Conservation (phyloP, 352 stramenopile species). For the Globisporangium alternatum region DNA sequence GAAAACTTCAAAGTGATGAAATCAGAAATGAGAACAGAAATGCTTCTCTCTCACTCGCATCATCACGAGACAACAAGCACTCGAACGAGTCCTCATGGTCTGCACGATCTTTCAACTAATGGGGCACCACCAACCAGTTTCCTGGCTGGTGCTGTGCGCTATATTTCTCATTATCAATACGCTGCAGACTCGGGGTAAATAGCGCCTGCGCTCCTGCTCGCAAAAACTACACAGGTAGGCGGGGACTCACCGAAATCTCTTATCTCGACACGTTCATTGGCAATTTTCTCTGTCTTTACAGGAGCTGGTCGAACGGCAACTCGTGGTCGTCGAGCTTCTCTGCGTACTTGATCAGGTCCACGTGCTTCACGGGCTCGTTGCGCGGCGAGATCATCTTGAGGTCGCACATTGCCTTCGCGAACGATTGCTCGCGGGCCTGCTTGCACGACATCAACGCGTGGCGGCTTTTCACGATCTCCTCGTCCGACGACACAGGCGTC, state of each 20-base stretch:
- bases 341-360: conserved; percentile 85
- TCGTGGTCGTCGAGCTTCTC: conserved; percentile 74
- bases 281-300: conserved; percentile 35
- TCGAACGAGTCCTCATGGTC: no score
- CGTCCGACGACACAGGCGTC: conserved; percentile 53
- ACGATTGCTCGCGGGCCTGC: conserved; percentile 68
- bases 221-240: background rate
- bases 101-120: conserved; percentile 1
- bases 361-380: conserved; percentile 70
- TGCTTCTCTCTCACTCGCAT: no score
- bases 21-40: no score
- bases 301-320: conserved; percentile 51
- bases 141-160: background rate
- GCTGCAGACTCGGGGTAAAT: background rate
- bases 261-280: background rate
- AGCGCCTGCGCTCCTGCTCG: background rate
- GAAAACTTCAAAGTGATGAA: no score
- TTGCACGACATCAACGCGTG: conserved; percentile 70
- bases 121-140: background rate
- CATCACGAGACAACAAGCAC: no score
- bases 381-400: conserved; percentile 77
- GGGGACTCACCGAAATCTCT: background rate
- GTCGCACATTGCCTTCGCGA: conserved; percentile 71
- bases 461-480: conserved; percentile 67
- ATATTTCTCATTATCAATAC: background rate